Conservation (phyloP, 78 protist species). For the Diacronema lutheri region DNA sequence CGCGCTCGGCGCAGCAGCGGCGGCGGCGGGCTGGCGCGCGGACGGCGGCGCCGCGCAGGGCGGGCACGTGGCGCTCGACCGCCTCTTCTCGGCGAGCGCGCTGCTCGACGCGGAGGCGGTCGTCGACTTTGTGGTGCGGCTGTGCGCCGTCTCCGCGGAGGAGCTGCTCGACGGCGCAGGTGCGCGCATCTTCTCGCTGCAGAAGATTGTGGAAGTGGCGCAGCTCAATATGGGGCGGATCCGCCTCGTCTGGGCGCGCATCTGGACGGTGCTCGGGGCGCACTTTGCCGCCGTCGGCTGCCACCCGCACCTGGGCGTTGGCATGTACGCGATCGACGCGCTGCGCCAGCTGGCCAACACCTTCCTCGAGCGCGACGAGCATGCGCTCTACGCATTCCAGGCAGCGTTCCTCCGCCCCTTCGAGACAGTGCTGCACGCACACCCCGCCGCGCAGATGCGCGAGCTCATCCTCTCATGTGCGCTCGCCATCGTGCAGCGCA, state of each 20-base stretch:
- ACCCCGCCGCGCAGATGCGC: constrained; percentile 33
- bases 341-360: constrained; percentile 91
- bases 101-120: constrained; percentile 10
- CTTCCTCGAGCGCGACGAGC: constrained; percentile 77
- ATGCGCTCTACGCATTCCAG: constrained; percentile 88
- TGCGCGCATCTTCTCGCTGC: constrained; percentile 86
- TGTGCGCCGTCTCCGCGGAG: constrained; percentile 68
- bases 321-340: constrained; percentile 87
- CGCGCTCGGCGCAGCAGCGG: no score
- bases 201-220: constrained; percentile 90
- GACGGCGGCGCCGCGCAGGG: no score
- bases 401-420: constrained; percentile 92
- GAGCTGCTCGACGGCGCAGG: constrained; percentile 59
- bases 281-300: constrained; percentile 77
- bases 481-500: background rate
- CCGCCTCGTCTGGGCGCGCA: constrained; percentile 89
- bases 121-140: constrained; percentile 11
- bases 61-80: constrained; percentile 22
- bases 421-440: constrained; percentile 62
- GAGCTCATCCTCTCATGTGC: constrained; percentile 43
- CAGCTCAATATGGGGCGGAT: constrained; percentile 87
- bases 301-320: constrained; percentile 54
- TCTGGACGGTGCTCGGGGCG: constrained; percentile 77
- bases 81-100: constrained; percentile 9
- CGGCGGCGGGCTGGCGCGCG: no score